phyloP scores from a whole-genome alignment of 225 moss, liverwort and hornwort species.

The Bryoerythrophyllum caledonicum region DNA sequence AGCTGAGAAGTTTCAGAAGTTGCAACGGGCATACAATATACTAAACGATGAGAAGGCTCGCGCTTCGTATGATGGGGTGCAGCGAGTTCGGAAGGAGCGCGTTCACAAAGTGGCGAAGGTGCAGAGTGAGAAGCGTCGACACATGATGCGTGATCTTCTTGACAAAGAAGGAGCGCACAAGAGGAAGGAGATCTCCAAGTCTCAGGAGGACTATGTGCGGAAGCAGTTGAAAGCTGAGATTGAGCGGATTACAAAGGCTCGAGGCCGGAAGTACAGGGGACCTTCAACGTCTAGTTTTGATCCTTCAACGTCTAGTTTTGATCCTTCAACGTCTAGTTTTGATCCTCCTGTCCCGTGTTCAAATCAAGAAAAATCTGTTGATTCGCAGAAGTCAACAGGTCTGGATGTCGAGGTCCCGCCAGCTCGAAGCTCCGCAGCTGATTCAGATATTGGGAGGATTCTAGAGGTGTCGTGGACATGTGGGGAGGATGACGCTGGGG shows the following conservation, averaged over 20 bases:
- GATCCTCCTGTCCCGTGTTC: background rate
- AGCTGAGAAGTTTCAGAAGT: constrained; percentile 82
- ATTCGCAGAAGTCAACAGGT: background rate
- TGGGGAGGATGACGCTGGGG: constrained; percentile 68
- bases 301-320: background rate
- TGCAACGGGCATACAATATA: constrained; percentile 82
- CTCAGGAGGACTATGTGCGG: constrained; percentile 65
- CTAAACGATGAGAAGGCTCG: constrained; percentile 82
- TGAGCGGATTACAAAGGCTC: constrained; percentile 61
- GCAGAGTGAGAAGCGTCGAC: constrained; percentile 77
- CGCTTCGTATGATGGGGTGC: constrained; percentile 77
- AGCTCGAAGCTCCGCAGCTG: constrained; percentile 18
- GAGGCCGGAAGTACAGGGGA: constrained; percentile 32
- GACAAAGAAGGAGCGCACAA: constrained; percentile 69
- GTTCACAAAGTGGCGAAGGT: constrained; percentile 48
- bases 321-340: background rate
- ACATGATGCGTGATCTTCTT: constrained; percentile 79
- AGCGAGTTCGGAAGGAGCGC: constrained; percentile 60
- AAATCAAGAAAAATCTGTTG: too few species aligned
- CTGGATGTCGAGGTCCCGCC: constrained; percentile 13
- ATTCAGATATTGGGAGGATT: constrained; percentile 50
- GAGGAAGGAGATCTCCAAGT: constrained; percentile 42
- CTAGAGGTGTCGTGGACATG: constrained; percentile 77
- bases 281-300: constrained; percentile 1
- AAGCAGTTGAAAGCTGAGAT: constrained; percentile 74